Conservation (phyloP, 179 eudicot species). For the Silene coronaria region DNA sequence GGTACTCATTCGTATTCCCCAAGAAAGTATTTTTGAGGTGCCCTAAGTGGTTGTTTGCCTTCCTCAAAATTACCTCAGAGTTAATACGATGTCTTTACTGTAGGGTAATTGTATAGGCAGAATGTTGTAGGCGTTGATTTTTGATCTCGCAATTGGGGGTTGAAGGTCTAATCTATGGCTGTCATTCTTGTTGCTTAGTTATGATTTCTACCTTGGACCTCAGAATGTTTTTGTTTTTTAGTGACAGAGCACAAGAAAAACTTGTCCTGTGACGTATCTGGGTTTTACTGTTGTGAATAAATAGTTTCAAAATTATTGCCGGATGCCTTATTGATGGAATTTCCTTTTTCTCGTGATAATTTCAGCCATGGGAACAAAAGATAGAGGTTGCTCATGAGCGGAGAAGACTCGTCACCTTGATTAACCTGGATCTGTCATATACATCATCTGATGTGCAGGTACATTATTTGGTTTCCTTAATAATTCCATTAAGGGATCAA, state of each 20-base stretch:
- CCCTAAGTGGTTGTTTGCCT: not conserved
- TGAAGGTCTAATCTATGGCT: not conserved
- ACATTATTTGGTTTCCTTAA: not conserved
- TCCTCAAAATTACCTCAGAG: not conserved
- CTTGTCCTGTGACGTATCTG: not conserved
- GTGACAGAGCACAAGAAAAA: not conserved
- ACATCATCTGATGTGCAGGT: constrained; percentile 34
- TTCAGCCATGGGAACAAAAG: constrained; percentile 37
- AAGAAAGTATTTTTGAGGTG: not conserved
- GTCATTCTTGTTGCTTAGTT: not conserved
- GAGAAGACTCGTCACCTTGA: constrained; percentile 26
- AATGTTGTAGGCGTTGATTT: not conserved
- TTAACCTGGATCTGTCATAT: constrained; percentile 30
- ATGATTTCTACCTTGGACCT: not conserved
- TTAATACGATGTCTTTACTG: not conserved
- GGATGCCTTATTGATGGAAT: not conserved
- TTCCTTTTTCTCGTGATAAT: constrained; percentile 2
- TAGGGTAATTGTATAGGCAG: not conserved
- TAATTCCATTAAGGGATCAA: not conserved
- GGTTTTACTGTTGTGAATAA: not conserved
- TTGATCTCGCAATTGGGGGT: not conserved
- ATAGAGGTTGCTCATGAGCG: constrained; percentile 23
- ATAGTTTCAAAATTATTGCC: not conserved
- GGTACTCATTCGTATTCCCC: not conserved
- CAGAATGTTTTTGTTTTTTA: not conserved